Conservation (phyloP, 2,329 filamentous ascomycete genomes). For the Aspergillus pseudoviridinutans region DNA sequence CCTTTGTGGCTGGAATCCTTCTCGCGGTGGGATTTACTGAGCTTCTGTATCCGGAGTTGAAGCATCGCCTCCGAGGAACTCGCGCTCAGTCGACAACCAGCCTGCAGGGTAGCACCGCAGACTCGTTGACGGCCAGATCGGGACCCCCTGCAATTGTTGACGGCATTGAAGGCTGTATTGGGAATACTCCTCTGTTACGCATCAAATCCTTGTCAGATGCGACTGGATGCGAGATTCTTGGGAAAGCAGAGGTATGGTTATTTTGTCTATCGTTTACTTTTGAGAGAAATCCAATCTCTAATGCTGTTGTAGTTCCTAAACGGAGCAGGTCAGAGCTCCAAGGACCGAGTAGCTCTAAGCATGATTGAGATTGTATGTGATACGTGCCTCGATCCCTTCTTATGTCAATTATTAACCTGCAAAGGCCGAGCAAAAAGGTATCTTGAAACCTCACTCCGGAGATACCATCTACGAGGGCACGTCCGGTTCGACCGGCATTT, state of each 20-base stretch:
- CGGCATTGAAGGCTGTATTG: conserved; percentile 88
- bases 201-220: conserved; percentile 81
- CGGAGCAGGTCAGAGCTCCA: conserved; percentile 87
- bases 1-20: conserved; percentile 73
- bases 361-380: conserved; percentile 65
- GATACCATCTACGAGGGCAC: conserved; percentile 98
- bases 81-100: conserved; percentile 14
- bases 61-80: conserved; percentile 54
- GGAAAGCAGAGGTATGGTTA: conserved; percentile 70
- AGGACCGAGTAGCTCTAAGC: conserved; percentile 87
- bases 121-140: conserved; percentile 20
- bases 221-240: conserved; percentile 84
- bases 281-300: conserved; percentile 1
- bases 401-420: conserved; percentile 4
- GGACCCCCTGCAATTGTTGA: conserved; percentile 55
- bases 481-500: conserved; percentile 93
- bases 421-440: conserved; percentile 71
- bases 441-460: conserved; percentile 72
- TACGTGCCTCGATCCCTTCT: background rate
- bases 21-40: conserved; percentile 76
- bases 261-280: background rate
- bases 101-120: conserved; percentile 3
- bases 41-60: conserved; percentile 69
- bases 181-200: conserved; percentile 83
- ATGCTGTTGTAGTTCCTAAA: conserved; percentile 67